Base-by-base conservation (phyloP, 495 filamentous ascomycete species). In the Talaromyces adpressus region DNA sequence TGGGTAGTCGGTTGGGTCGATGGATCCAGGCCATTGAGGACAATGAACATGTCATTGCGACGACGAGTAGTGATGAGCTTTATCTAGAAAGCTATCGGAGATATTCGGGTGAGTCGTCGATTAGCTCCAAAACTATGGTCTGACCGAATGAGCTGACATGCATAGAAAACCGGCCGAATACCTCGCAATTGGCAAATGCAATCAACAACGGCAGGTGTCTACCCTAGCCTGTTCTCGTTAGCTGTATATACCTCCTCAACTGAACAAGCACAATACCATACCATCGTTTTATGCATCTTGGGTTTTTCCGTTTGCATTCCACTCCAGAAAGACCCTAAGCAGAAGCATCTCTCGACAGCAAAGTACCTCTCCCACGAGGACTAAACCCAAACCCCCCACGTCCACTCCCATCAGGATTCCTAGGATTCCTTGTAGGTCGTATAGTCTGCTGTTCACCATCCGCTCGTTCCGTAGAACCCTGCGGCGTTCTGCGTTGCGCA, bases 1-100 rank as follows among this genome's bases (percentile, higher is more conserved):
- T 81, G 14, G 87, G 85, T 6, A 88, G 79, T 66, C 82, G 93
- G 57, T 91, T 89, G 86, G 86, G 81, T 27, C 77, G 75, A 32
- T 97, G 92, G 93, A 76, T 94, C 6, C 75, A 88, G n/a, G 93
- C 93, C 5, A 81, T 97, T 51, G 92, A 96, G 72, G 70, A 77
- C 3, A 86, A 92, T 63, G 82, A 86, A 60, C 84, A 88, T 63
- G 84, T 96, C 52, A 84, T 84, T 73, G 85, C 84, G 63, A 97
- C 93, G 9, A 93, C 89, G 47, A 93, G 90, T 70, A 78, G 76
- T 1, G 82, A 90, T 70, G 82, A 87, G 51, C 80, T 93, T 9
- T 95, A 93, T 69, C 69, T 88, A 25, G 89, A 91, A 65, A 87
- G 84, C 66, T 88, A 91, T 79, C 73, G 82, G 75, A 70, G 87